Evolutionary conservation across 495 filamentous ascomycete species (phyloP), one percentile per base, ranked within the genome.

Genomic region (Neurospora tetrasperma): DNA sequence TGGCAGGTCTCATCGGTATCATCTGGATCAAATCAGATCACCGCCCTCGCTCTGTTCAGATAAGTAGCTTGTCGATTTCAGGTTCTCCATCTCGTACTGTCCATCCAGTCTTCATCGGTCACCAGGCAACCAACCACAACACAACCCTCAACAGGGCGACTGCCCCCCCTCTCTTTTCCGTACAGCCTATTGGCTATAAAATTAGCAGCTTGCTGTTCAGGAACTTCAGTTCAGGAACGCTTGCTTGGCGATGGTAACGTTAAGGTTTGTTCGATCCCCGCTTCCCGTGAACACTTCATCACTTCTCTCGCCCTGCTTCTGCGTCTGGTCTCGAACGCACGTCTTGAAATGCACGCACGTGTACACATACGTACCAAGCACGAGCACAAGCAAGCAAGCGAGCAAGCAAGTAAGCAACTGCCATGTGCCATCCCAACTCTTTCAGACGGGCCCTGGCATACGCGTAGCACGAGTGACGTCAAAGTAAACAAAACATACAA

Each of bases 401-500:
- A 62, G 23, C 54, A 62, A 31, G 23, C 54, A 31, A 62, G 23
- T 23, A 62, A 62, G 54, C 54, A 62, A 35, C 11, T 31, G 23
- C 23, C 48, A 27, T 59, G 23, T 62, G 54, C 23, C 27, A 62
- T 62, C 27, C 3, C 23, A 62, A 62, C 54, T 54, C 54, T 31
- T 62, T 31, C 27, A 3, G 2, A 31, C 54, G 54, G 23, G 31
- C 54, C 54, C 54, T 66, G 27, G 27, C 54, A 66, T 66, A 35
- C 0, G 0, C 2, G 14, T 62, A 18, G 31, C 27, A 14, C 27
- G 1, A 35, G 54, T 66, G 54, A 66, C 54, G 54, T 66, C 54
- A 66, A 66, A 66, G 54, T 66, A 66, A 66, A 66, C 54, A 66
- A 66, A 66, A 66, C 54, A 66, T 66, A 5, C 23, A 66, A 62